These are phyloP conservation scores for Sporisorium graminicola DNA, from an alignment of 1,284 basidiomycete genomes.

Conservation along the genomic window DNA sequence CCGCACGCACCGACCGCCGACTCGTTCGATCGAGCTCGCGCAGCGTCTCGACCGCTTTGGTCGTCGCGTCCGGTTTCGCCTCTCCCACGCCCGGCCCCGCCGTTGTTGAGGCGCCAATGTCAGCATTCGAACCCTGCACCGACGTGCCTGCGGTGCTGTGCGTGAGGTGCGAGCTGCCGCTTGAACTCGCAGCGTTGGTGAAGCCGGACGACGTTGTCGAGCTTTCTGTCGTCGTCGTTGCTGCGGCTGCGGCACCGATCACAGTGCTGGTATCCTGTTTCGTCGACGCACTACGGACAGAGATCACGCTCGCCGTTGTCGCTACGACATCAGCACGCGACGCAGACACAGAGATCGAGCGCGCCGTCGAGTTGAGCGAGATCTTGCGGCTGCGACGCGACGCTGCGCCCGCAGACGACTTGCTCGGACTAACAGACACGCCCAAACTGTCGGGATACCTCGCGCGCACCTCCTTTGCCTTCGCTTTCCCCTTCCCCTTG, in stretches of 20 bases:
- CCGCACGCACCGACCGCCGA: constrained; percentile 7
- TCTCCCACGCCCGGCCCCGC: too few relatives aligned
- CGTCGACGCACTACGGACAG: neutral
- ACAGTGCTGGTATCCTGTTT: neutral
- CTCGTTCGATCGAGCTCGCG: constrained; percentile 23
- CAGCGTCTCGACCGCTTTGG: constrained; percentile 23
- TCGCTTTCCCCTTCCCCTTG: constrained; percentile 11
- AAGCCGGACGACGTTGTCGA: constrained; percentile 18
- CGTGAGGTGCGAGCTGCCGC: constrained; percentile 9
- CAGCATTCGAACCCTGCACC: constrained; percentile 6
- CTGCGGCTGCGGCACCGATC: neutral
- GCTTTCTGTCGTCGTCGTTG: neutral
- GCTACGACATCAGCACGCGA: constrained; percentile 26
- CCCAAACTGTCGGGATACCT: constrained; percentile 17
- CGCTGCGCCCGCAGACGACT: neutral
- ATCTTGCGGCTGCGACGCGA: constrained; percentile 30
- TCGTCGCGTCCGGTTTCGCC: neutral
- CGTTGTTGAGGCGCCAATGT: neutral
- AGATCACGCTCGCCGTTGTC: constrained; percentile 32
- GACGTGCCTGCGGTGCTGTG: constrained; percentile 23
- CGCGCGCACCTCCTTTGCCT: neutral
- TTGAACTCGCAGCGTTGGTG: constrained; percentile 3
- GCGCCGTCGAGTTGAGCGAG: constrained; percentile 31
- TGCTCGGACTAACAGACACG: neutral
- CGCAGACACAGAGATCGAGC: constrained; percentile 35